Base-by-base conservation (phyloP, 2,329 filamentous ascomycete species). In the Sporothrix globosa region DNA sequence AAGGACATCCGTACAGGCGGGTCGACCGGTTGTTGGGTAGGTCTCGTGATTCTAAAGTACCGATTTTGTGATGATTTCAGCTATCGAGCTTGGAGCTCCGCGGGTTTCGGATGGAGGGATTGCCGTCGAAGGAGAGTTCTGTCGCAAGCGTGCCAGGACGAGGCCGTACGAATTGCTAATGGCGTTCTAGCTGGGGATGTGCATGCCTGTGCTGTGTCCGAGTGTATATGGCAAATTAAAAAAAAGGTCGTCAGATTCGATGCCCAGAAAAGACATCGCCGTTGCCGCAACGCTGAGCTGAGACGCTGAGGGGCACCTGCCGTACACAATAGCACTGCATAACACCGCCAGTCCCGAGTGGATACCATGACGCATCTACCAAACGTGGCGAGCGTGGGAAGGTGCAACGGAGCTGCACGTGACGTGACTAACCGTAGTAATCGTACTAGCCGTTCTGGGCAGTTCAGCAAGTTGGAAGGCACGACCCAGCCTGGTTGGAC, bases 281-380 rank as follows among this genome's bases (percentile, higher is more conserved):
- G 46, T 53, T 65, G 24, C 17, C 39, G 46, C 17, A 52, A 52
- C 34, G 63, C 46, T 66, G 63, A 65, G 63, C 63, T 66, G 63
- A 66, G 63, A 66, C 61, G 63, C 63, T 52, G 63, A 52, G 63
- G 63, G 44, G 63, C 30, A 27, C 61, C 44, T 48, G 24, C 41
- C 41, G 24, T 44, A 44, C 19, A 19, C 17, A 30, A 3, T 13
- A 65, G 27, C 39, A 46, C 58, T 44, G n/a, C 58, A 27, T 39
- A 39, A 44, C 39, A 34, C 39, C 58, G 39, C 39, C 14, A 27
- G 21, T 61, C 21, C 61, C 61, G 24, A 34, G 63, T 52, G 46
- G 63, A 50, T 63, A 50, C 46, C 63, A 66, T 66, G 63, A 66
- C 63, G 63, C 63, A 66, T 27, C 46, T 19, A 61, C 39, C n/a